These are phyloP conservation scores for Nicotiana attenuata DNA, from an alignment of 257 asterid species.

Conservation along the genomic window DNA sequence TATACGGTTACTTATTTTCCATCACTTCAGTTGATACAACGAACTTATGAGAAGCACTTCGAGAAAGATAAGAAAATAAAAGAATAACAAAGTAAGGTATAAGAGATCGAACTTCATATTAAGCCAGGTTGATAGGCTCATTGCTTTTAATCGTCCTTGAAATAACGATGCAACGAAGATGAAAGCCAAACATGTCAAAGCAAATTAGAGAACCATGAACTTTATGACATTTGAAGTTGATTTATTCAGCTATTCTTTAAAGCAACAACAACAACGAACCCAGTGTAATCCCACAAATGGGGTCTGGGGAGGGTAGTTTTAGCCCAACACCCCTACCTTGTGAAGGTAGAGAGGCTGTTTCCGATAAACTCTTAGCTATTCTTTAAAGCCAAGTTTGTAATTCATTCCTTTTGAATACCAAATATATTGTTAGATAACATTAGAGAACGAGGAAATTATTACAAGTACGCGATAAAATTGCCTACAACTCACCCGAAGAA, in stretches of 20 bases:
- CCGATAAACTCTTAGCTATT: too few species aligned
- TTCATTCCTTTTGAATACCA: not conserved
- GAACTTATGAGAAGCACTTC: not conserved
- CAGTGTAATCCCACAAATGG: too few species aligned
- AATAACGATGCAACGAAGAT: not conserved
- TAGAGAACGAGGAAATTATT: not conserved
- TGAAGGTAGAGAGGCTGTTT: too few species aligned
- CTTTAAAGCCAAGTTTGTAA: not conserved
- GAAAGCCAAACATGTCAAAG: not conserved
- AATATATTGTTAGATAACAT: not conserved
- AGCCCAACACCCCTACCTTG: too few species aligned
- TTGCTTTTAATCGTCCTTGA: not conserved
- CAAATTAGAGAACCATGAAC: not conserved
- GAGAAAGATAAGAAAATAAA: not conserved
- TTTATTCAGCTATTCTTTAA: not conserved
- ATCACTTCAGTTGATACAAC: not conserved
- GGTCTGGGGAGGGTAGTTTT: too few species aligned
- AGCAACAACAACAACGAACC: too few species aligned
- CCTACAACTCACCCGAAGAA: constrained; percentile 43
- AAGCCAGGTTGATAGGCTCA: not conserved
- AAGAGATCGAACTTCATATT: not conserved
- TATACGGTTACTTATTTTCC: not conserved
- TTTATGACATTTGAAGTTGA: not conserved
- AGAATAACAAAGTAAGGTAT: not conserved
- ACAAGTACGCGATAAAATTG: not conserved